Conservation (phyloP, 768 basidiomycete species). For the Cubamyces sp. region DNA sequence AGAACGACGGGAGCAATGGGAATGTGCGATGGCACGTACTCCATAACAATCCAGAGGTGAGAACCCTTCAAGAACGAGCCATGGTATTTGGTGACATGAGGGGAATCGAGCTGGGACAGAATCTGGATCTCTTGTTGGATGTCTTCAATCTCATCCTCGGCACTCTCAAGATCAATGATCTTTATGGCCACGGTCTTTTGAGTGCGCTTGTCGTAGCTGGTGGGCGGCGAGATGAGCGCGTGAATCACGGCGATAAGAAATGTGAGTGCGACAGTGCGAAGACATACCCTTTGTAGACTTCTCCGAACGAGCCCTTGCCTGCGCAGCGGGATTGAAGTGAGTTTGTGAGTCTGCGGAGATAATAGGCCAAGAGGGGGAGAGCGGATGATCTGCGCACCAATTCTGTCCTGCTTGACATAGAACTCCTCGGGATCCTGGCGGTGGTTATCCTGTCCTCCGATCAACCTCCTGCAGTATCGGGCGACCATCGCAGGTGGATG, state of each 20-base stretch:
- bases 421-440: constrained; percentile 94
- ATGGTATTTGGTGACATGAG: constrained; percentile 97
- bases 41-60: constrained; percentile 99
- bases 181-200: constrained; percentile 98
- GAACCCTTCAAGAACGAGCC: constrained; percentile 96
- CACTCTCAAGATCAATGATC: constrained; percentile 98
- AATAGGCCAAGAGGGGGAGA: neutral
- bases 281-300: constrained; percentile 95
- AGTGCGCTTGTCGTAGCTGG: constrained; percentile 91
- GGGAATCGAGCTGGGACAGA: constrained; percentile 93
- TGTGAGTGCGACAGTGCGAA: constrained; percentile 7
- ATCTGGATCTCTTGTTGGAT: constrained; percentile 99
- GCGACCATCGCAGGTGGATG: constrained; percentile 9
- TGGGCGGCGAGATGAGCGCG: neutral
- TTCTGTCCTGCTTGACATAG: constrained; percentile 96
- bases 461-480: constrained; percentile 16
- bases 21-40: constrained; percentile 51
- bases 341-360: constrained; percentile 17
- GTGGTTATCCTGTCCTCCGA: constrained; percentile 55
- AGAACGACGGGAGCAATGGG: neutral
- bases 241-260: constrained; percentile 18
- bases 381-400: constrained; percentile 59
- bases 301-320: constrained; percentile 99
- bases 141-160: constrained; percentile 99
- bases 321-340: constrained; percentile 8